These are phyloP conservation scores for Blastocladiella emersonii DNA, from an alignment of 371 early-diverging fungal genomes.

Conservation along the genomic window DNA sequence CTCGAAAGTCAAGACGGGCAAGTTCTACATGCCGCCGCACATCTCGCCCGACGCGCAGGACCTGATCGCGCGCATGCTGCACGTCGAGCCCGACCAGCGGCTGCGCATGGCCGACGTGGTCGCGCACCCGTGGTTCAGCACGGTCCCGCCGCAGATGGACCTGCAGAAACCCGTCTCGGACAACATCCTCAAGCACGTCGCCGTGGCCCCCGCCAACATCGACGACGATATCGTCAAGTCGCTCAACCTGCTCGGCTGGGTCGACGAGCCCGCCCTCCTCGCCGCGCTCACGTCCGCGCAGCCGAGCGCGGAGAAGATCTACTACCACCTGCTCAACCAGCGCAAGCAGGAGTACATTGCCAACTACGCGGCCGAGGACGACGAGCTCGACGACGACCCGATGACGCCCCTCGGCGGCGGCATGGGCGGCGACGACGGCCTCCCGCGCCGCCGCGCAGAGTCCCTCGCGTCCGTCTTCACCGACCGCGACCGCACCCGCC, in stretches of 20 bases:
- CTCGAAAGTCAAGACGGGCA: slow-evolving; percentile 38
- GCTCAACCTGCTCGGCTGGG: slow-evolving; percentile 29
- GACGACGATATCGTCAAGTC: slow-evolving; percentile 29
- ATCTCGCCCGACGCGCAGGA: slow-evolving; percentile 47
- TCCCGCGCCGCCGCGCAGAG: slow-evolving; percentile 21
- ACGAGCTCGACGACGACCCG: not conserved
- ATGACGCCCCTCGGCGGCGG: not conserved
- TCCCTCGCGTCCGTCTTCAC: slow-evolving; percentile 17
- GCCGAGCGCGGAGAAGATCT: slow-evolving; percentile 38
- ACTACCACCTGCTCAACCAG: slow-evolving; percentile 38
- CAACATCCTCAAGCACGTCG: not conserved
- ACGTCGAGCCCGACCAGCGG: slow-evolving; percentile 27
- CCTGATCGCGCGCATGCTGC: slow-evolving; percentile 36
- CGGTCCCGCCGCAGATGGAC: slow-evolving; percentile 17
- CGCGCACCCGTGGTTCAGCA: slow-evolving; percentile 43
- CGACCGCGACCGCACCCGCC: slow-evolving; percentile 5
- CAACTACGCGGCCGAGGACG: slow-evolving; percentile 17
- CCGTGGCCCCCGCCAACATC: slow-evolving; percentile 15
- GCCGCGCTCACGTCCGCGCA: slow-evolving; percentile 20
- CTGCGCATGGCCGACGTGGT: slow-evolving; percentile 35
- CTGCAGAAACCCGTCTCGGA: slow-evolving; percentile 5
- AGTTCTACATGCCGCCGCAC: slow-evolving; percentile 38
- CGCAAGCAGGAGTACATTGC: slow-evolving; percentile 38
- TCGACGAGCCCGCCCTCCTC: slow-evolving; percentile 20
- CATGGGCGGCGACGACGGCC: slow-evolving; percentile 5